These are phyloP conservation scores for Tephrocybe sp. DNA, from an alignment of 768 basidiomycete genomes.

Conservation along the genomic window DNA sequence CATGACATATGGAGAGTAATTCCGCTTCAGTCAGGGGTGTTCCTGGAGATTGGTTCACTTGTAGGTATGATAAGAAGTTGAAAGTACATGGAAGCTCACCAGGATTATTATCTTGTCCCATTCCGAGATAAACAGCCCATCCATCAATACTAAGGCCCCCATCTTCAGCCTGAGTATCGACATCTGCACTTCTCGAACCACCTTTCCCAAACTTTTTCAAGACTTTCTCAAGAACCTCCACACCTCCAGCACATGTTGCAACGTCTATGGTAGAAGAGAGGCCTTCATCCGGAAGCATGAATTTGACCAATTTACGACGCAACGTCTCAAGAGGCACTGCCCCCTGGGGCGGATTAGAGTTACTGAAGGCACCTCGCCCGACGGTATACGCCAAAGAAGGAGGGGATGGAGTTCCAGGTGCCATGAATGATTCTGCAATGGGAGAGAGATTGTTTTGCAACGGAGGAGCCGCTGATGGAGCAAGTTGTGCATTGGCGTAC, in stretches of 20 bases:
- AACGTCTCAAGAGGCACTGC: conserved; percentile 71
- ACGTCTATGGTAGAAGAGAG: conserved; percentile 78
- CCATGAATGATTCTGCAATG: conserved; percentile 61
- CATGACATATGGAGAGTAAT: conserved; percentile 79
- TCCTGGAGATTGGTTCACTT: conserved; percentile 36
- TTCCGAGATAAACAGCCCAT: conserved; percentile 81
- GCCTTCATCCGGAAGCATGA: conserved; percentile 80
- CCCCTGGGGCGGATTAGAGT: conserved; percentile 38
- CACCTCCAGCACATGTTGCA: conserved; percentile 72
- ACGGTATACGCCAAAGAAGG: conserved; percentile 50
- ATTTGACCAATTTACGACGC: conserved; percentile 83
- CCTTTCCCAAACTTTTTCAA: conserved; percentile 87
- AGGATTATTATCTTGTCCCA: conserved; percentile 48
- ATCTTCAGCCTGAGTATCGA: conserved; percentile 62
- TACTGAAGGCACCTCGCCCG: conserved; percentile 58
- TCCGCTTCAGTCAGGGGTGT: conserved; percentile 79
- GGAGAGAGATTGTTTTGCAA: conserved; percentile 58
- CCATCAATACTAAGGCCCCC: conserved; percentile 82
- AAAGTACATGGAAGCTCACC: conserved; percentile 35
- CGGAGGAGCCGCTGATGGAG: conserved; percentile 32
- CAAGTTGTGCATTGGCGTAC: conserved; percentile 54
- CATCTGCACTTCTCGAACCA: conserved; percentile 38
- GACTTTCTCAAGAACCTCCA: conserved; percentile 85
- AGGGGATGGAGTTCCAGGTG: conserved; percentile 45
- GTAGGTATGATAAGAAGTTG: neutral